Evolutionary conservation across 2,329 filamentous ascomycete species (phyloP).

Genomic region (Colletotrichum agaves): DNA sequence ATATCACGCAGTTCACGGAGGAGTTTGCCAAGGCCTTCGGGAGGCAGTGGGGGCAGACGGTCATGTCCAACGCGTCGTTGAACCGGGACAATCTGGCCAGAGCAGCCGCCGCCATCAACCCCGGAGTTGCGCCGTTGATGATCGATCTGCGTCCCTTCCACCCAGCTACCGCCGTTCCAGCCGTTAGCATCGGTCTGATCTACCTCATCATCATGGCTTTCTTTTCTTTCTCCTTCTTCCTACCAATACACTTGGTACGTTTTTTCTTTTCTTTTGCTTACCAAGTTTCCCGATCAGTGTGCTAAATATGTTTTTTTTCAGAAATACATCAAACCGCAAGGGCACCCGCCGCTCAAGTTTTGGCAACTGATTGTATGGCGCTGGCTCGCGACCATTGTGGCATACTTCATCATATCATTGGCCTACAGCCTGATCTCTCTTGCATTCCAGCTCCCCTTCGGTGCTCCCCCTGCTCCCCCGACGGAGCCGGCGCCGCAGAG

Average conservation of each 20-base stretch:
- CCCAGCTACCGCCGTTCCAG: conserved; percentile 64
- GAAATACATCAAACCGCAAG: conserved; percentile 64
- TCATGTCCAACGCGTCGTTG: conserved; percentile 53
- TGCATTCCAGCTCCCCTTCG: conserved; percentile 72
- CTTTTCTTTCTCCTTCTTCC: conserved; percentile 73
- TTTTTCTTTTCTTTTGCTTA: background rate
- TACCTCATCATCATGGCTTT: conserved; percentile 76
- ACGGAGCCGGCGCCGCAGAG: conserved; percentile 52
- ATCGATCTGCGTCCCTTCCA: conserved; percentile 69
- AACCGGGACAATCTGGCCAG: conserved; percentile 43
- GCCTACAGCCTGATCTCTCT: conserved; percentile 72
- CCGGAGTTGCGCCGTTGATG: conserved; percentile 43
- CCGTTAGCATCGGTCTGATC: conserved; percentile 71
- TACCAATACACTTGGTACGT: conserved; percentile 67
- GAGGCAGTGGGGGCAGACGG: conserved; percentile 52
- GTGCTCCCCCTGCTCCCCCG: conserved; percentile 54
- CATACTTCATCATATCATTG: conserved; percentile 71
- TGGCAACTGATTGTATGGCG: conserved; percentile 69
- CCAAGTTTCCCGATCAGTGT: too few species aligned
- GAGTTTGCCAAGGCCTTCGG: conserved; percentile 61
- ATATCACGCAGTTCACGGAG: conserved; percentile 58
- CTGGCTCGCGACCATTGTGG: conserved; percentile 62
- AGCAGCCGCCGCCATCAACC: conserved; percentile 46
- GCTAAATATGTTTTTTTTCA: background rate
- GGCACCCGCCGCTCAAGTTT: conserved; percentile 67